Base-by-base conservation (phyloP, 2,329 filamentous ascomycete species). In the Penicillium sumatraense region DNA sequence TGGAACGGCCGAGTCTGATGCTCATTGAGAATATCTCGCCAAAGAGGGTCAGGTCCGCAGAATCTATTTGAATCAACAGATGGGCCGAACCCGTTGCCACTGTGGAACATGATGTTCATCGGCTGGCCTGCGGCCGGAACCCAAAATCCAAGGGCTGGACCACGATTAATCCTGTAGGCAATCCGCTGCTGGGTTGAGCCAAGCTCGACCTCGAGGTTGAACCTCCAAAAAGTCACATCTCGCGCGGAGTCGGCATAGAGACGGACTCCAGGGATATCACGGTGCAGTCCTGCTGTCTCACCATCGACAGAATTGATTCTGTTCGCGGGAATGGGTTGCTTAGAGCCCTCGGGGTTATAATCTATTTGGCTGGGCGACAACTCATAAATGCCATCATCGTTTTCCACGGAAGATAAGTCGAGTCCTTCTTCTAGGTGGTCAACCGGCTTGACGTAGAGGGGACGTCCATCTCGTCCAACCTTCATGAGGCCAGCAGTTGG, bases 31-130 rank as follows among this genome's bases (percentile, higher is more conserved):
- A 98, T 91, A 71, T 99, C 95, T 52, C 93, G 88, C 95, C 96
- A 99, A 75, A 99, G 83, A 1, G 95, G 95, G 75, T 99, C 95
- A 0, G 96, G 95, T 0, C 95, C 95, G 68, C 89, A 95, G 71
- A 97, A 89, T 42, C 87, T 82, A 69, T 96, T 83, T 0, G 91
- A 79, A 59, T 96, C 87, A 21, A 90, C 89, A 53, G 85, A 89
- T 49, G 89, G 73, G 65, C 91, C 93, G 79, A 99, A 99, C 2
- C 96, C 95, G 72, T 99, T 99, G 79, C 95, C 96, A 71, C 90
- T 96, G 78, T 98, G 86, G 77, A 97, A 99, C 92, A 98, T 96
- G 71, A 97, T 90, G 76, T 98, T 97, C 95, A 99, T 99, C 2
- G 89, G 85, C 71, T 96, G 83, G 14, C 86, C 89, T 47, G 82